Evolutionary conservation across 2,329 filamentous ascomycete genomes (phyloP).

Genomic region (Xylariaceae sp.): DNA sequence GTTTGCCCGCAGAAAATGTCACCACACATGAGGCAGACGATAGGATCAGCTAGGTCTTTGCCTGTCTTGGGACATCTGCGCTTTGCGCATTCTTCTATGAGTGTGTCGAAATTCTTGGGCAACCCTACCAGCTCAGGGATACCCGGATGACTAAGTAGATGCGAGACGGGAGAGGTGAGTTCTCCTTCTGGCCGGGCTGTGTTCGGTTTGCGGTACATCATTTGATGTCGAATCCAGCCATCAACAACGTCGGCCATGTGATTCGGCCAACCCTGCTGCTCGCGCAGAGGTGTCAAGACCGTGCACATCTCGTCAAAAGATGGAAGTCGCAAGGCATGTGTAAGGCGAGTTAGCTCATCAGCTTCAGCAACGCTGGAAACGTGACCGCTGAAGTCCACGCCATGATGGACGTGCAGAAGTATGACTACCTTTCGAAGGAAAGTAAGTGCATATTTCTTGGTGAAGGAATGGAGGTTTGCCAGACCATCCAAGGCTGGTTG

Average conservation of each 20-base stretch:
- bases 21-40: constrained; percentile 90
- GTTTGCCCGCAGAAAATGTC: constrained; percentile 96
- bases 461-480: constrained; percentile 54
- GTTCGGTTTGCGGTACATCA: constrained; percentile 31
- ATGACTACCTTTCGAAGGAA: constrained; percentile 85
- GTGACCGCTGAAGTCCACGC: constrained; percentile 78
- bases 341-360: constrained; percentile 79
- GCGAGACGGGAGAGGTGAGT: constrained; percentile 34
- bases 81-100: constrained; percentile 88
- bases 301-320: constrained; percentile 74
- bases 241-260: constrained; percentile 44
- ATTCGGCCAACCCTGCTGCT: constrained; percentile 47
- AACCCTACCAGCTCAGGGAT: constrained; percentile 94
- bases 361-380: constrained; percentile 59
- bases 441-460: constrained; percentile 79
- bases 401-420: constrained; percentile 81
- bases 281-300: constrained; percentile 46
- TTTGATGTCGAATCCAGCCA: constrained; percentile 72
- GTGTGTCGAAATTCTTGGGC: constrained; percentile 83
- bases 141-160: constrained; percentile 69
- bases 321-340: constrained; percentile 70
- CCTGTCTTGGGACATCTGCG: constrained; percentile 82
- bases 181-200: constrained; percentile 7
- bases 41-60: constrained; percentile 86
- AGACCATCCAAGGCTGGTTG: constrained; percentile 53